Conservation (phyloP, 306 rosid genomes). For the Ziziphus jujuba region DNA sequence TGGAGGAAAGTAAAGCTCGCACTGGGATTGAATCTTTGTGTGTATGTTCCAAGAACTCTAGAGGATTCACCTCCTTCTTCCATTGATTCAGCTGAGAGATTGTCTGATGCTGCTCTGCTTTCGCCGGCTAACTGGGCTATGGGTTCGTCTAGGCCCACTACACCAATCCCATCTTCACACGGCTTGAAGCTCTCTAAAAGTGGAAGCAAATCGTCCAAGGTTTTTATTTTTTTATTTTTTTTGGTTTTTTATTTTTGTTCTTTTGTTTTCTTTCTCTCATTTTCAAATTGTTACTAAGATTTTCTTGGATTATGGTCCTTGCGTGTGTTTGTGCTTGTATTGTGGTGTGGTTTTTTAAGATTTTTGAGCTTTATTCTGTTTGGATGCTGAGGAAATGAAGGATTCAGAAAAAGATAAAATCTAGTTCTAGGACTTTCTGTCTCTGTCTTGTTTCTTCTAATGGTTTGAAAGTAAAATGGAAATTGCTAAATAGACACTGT, state of each 20-base stretch:
- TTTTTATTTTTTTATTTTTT: too few relatives aligned
- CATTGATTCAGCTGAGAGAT: conserved; percentile 49
- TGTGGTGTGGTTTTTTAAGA: not conserved
- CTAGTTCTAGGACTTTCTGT: not conserved
- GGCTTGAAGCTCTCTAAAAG: conserved; percentile 44
- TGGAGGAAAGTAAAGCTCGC: conserved; percentile 94
- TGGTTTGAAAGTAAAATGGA: not conserved
- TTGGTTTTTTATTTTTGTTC: conserved; percentile 3
- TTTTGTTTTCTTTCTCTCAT: conserved; percentile 2
- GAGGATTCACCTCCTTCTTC: conserved; percentile 59
- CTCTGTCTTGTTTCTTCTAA: not conserved
- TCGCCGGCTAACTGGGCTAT: conserved; percentile 57
- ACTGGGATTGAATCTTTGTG: conserved; percentile 79
- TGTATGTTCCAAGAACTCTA: conserved; percentile 68
- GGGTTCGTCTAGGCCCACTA: conserved; percentile 46
- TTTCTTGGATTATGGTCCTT: not conserved
- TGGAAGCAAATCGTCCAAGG: conserved; percentile 57
- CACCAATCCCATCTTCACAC: conserved; percentile 45
- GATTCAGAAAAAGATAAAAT: not conserved
- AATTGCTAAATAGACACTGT: not conserved
- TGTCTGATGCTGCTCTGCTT: conserved; percentile 83
- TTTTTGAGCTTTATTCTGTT: conserved; percentile 15
- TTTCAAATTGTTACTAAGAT: not conserved
- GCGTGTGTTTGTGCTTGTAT: not conserved
- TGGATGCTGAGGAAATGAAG: conserved; percentile 6